Base-by-base conservation (phyloP, 2,329 filamentous ascomycete genomes). In the Canariomyces notabilis region DNA sequence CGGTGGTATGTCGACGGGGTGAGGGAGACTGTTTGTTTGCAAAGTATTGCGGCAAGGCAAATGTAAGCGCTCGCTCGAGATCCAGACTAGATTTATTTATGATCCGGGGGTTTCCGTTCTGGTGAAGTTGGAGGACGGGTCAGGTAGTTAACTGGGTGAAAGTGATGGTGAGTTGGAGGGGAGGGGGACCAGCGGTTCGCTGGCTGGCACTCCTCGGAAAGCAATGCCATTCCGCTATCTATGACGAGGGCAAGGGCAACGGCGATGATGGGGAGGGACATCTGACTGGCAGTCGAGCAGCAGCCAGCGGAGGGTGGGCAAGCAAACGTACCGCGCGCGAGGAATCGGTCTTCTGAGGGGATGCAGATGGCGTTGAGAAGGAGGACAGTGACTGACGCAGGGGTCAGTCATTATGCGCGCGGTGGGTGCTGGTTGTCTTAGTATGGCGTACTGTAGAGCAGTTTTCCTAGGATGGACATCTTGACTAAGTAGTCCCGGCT, bases 341-440 rank as follows among this genome's bases (percentile, higher is more conserved):
- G 80, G 61, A 89, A 87, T 48, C 83, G 77, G 67, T 87, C 83
- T 75, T 88, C 85, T 49, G 84, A 88, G 52, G 89, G 77, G 59
- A 90, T 79, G 45, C 85, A 83, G 61, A 63, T 85, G 56, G 89
- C 88, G 69, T 98, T 98, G 69, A 93, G 83, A 64, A 97, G 79
- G 61, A 97, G 87, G 64, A 95, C 76, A 58, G 82, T 78, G 57
- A 91, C 87, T 89, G 20, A 12, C 6, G 16, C 12, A n/a, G 32
- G 9, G 5, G 26, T 22, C 9, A 37, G 38, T 15, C 16, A 21
- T 2, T 29, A n/a, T 6, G 11, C 19, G 38, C 12, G 6, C 11
- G 6, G 18, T 16, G 6, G 11, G 12, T n/a, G 36, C 29, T 22
- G 12, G 18, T 2, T 8, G 7, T 9, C 14, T 12, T 4, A 29